Percentiles rank a stretch among this genome's conserved stretches.
These are phyloP conservation scores for Pseudozyma sp. DNA, from an alignment of 1,284 basidiomycete species.

Conservation along the genomic window DNA sequence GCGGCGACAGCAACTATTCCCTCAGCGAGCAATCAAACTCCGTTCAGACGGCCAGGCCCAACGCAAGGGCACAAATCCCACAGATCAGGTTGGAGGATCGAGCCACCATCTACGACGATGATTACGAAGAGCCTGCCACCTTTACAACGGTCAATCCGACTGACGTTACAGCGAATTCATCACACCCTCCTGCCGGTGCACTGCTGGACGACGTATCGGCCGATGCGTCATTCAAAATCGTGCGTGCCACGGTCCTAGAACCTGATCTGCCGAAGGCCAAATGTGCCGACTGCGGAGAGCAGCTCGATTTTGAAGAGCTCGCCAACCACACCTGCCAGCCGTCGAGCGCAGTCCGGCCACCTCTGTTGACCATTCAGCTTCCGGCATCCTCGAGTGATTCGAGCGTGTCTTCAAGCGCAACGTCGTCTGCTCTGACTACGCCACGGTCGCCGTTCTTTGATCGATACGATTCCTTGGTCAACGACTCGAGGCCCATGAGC, in stretches of 20 bases:
- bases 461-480: conserved; percentile 33
- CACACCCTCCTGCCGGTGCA: conserved; percentile 19
- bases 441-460: conserved; percentile 54
- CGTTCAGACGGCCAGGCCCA: neutral
- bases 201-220: conserved; percentile 11
- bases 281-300: conserved; percentile 58
- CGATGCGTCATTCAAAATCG: conserved; percentile 19
- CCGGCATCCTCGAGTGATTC: conserved; percentile 21
- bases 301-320: conserved; percentile 56
- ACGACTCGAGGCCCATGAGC: conserved; percentile 27
- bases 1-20: conserved; percentile 21
- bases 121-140: conserved; percentile 39
- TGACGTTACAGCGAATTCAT: conserved; percentile 1
- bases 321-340: conserved; percentile 45
- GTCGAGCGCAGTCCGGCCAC: conserved; percentile 10
- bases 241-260: conserved; percentile 46
- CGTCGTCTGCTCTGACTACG: conserved; percentile 18
- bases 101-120: conserved; percentile 45
- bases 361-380: conserved; percentile 36
- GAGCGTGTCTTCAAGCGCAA: conserved; percentile 12
- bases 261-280: conserved; percentile 54
- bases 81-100: conserved; percentile 21
- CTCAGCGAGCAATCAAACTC: neutral
- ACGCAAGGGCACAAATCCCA: neutral
- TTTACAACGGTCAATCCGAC: neutral